A percentile compares a stretch with the other conserved stretches of the same genome.
These are phyloP conservation scores for Colletotrichum sp. DNA, from an alignment of 2,329 filamentous ascomycete genomes.

Conservation along the genomic window DNA sequence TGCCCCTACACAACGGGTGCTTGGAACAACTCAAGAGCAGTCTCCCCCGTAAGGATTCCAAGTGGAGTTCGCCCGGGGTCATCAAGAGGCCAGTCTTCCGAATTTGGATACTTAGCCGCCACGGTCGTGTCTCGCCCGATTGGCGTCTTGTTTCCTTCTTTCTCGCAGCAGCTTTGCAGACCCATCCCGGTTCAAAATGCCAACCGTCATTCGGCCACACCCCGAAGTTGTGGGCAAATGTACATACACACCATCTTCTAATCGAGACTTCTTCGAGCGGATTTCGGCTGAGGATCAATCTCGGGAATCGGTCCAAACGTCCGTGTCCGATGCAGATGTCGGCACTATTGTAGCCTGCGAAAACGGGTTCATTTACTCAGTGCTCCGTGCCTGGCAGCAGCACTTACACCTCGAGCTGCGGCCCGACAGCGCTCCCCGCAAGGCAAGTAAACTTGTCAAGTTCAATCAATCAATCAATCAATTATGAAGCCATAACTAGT, in stretches of 20 bases:
- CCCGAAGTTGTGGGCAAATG: neutral
- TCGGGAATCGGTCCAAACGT: neutral
- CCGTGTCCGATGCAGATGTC: neutral
- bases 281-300: neutral
- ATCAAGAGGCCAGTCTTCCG: neutral
- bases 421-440: too few species aligned
- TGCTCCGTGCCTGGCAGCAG: neutral
- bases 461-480: too few species aligned
- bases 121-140: neutral
- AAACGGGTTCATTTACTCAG: neutral
- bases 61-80: neutral
- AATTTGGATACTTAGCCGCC: neutral
- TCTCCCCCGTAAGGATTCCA: neutral
- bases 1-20: neutral
- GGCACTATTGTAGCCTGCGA: neutral
- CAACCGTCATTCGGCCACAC: neutral
- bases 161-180: neutral
- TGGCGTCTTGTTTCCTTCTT: neutral
- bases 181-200: neutral
- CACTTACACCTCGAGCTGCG: neutral
- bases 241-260: neutral
- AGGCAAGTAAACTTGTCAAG: too few species aligned
- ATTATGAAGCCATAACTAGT: too few species aligned
- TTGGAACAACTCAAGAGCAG: neutral
- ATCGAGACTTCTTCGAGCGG: neutral